Evolutionary conservation across 2,329 filamentous ascomycete genomes (phyloP).

Genomic region (Cladosporium sp.): DNA sequence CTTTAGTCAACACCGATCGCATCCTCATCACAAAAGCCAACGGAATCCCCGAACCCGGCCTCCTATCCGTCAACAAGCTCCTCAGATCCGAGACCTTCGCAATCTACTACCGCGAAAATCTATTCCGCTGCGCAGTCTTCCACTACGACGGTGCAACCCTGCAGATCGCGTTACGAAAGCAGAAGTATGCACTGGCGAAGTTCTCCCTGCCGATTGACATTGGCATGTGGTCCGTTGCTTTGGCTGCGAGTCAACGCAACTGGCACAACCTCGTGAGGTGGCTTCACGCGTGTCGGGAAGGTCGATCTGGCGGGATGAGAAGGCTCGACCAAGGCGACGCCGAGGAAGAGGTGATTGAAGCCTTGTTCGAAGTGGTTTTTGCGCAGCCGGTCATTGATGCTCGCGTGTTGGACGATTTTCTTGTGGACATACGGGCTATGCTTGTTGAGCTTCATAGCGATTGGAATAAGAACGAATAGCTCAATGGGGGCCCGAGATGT

Average conservation of each 20-base stretch:
- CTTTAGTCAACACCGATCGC: not conserved
- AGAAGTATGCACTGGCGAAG: too few relatives aligned
- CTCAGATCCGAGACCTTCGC: not conserved
- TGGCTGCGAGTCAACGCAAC: not conserved
- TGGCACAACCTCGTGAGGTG: not conserved
- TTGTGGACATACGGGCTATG: not conserved
- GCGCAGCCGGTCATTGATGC: not conserved
- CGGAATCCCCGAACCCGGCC: not conserved
- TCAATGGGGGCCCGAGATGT: too few relatives aligned
- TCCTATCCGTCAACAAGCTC: not conserved
- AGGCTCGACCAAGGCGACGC: not conserved
- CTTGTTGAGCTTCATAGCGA: not conserved
- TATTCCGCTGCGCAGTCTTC: not conserved
- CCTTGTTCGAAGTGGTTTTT: not conserved
- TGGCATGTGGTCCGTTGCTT: too few relatives aligned
- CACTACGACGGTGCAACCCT: not conserved
- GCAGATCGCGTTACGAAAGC: not conserved
- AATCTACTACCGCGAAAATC: not conserved
- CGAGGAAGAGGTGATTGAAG: not conserved
- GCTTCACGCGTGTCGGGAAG: not conserved
- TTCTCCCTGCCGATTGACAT: too few relatives aligned
- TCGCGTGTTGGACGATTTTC: not conserved
- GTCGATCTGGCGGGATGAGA: not conserved
- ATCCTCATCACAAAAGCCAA: not conserved
- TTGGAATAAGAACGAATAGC: not conserved